Base-by-base conservation (phyloP, 2,329 filamentous ascomycete species). In the Paramyrothecium sp. region DNA sequence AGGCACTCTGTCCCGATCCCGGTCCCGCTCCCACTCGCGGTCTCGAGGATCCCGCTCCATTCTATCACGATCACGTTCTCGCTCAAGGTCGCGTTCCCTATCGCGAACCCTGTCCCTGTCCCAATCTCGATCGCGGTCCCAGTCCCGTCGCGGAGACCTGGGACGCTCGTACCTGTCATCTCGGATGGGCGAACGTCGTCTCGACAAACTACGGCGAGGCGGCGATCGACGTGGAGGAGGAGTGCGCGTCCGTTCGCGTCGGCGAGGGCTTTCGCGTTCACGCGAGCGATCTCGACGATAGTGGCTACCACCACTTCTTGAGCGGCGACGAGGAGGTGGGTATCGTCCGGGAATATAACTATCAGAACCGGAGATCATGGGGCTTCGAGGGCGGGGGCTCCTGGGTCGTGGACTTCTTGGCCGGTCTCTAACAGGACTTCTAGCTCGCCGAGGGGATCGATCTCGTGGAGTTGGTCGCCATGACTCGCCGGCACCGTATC, bases 401-500 rank as follows among this genome's bases (percentile, higher is more conserved):
- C 76, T 70, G 50, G 72, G 66, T 51, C 76, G 69, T n/a, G 72
- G 70, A 53, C 72, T 75, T 53, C 70, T 66, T 11, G 65, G 60
- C 58, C 69, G 65, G 19, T 70, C 68, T 50, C 68, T 59, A 21
- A 67, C 57, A 12, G 71, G 71, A 59, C 71, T 74, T 55, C 71
- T 68, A 20, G 63, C 58, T 50, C 70, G 63, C 17, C 65, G 65
- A 10, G 79, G 78, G 26, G 80, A 81, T 56, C 78, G 75, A 61
- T 79, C 75, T 53, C 79, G 71, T 53, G 83, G 84, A 58, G 81
- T 85, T 12, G 83, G 83, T 58, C 83, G 75, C 76, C 84, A 86
- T 41, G 82, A 85, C 70, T 86, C 83, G 58, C 83, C 83, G 13
- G 84, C 84, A 54, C 83, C 83, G 67, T 86, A 86, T 65, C 83